Conservation (phyloP, 495 filamentous ascomycete genomes). For the Neurospora pannonica region DNA sequence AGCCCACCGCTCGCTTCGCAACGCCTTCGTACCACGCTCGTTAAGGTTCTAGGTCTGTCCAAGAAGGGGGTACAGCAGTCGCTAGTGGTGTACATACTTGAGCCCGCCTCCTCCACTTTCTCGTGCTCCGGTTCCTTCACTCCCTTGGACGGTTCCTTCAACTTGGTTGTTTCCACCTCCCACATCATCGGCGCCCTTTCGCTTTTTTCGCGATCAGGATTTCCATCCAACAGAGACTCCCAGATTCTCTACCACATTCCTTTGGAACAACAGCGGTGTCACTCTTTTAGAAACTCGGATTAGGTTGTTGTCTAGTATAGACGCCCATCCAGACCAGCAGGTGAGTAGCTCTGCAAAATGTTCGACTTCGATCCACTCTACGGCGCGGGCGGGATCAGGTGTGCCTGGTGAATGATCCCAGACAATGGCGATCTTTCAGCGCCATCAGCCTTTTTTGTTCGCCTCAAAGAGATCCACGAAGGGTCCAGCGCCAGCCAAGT, state of each 20-base stretch:
- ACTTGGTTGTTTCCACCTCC: conserved; percentile 20
- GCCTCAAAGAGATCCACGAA: not conserved
- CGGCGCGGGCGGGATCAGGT: not conserved
- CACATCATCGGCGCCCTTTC: conserved; percentile 9
- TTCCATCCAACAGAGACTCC: conserved; percentile 44
- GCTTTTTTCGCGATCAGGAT: conserved; percentile 14
- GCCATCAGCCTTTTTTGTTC: not conserved
- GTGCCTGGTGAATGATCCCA: not conserved
- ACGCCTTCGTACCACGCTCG: conserved; percentile 10
- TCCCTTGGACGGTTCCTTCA: conserved; percentile 21
- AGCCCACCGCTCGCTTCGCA: conserved; percentile 2
- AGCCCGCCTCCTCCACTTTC: conserved; percentile 3
- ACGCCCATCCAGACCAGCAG: conserved; percentile 12
- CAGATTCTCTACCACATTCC: conserved; percentile 48
- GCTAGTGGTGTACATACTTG: not conserved
- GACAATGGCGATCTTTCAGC: not conserved
- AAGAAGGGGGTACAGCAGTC: not conserved
- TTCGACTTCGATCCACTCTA: not conserved
- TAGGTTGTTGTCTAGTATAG: conserved; percentile 1
- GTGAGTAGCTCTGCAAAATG: not conserved
- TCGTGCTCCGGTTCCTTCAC: conserved; percentile 15
- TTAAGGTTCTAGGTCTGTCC: conserved; percentile 5
- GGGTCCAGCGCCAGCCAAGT: not conserved
- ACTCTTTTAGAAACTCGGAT: not conserved
- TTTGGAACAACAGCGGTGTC: conserved; percentile 37